Evolutionary conservation across 2,329 filamentous ascomycete genomes (phyloP), one percentile per base, ranked within the genome.

Genomic region (Samsoniella hepiali): DNA sequence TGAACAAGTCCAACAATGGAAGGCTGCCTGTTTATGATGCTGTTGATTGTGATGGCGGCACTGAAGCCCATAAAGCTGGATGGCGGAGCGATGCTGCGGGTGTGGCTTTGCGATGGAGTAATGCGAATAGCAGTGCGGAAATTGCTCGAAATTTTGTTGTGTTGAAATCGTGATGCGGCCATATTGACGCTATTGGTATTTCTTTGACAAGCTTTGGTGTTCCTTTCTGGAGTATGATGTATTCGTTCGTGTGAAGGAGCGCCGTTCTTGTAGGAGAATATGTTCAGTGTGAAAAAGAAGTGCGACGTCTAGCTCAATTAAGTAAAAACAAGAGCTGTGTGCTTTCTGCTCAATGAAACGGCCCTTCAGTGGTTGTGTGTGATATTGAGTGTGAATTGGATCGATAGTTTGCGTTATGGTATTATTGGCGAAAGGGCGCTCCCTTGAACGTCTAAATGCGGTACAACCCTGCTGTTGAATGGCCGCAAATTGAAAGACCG

Each of bases 1-100:
- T 84, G 83, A 69, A 87, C 83, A 65, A 86, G 75, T 69, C 82
- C 78, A n/a, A 82, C 71, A 66, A 86, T 80, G 22, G 82, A 85
- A 13, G 83, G 82, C 68, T 84, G 84, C n/a, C 81, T 78, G 68
- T 82, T 79, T 65, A 88, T 81, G 71, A 87, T 80, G 69, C 78
- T 82, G 76, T 86, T 87, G 77, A 87, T 84, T 58, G 82, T 81
- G 71, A 73, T 78, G 49, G 79, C 79, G 34, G 78, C 75, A 54
- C 50, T 61, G 36, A 61, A 40, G 66, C 75, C 73, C 31, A 82
- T 83, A 36, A 74, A 73, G 66, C 75, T 78, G 4, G 80, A 80
- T 65, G 71, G 71, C 58, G 74, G 58, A 10, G 47, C 27, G 17
- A 54, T 49, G 51, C 59, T 62, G 17, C 59, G 59, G 4, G 42